These are phyloP conservation scores for Aureobasidium vineae DNA, from an alignment of 2,329 filamentous ascomycete genomes.

Conservation along the genomic window DNA sequence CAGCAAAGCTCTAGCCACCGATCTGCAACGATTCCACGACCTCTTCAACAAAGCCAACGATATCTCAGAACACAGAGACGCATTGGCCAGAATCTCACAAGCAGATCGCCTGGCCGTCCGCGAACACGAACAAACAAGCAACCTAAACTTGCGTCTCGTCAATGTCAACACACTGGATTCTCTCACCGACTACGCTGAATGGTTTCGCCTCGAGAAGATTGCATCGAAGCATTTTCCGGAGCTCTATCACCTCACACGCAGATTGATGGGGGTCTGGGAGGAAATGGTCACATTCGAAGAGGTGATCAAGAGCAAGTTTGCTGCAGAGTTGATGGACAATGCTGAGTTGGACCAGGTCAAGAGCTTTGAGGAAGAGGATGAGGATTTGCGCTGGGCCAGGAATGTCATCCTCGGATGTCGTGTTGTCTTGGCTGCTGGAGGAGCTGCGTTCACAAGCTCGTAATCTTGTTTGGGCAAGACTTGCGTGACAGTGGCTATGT, in stretches of 20 bases:
- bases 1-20: not conserved
- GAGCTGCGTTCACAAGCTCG: too few relatives aligned
- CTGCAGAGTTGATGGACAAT: not conserved
- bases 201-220: not conserved
- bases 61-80: not conserved
- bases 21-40: not conserved
- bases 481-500: too few relatives aligned
- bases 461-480: too few relatives aligned
- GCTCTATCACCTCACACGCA: not conserved
- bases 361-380: not conserved
- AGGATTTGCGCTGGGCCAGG: not conserved
- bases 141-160: not conserved
- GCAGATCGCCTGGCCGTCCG: not conserved
- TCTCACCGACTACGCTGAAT: not conserved
- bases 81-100: not conserved
- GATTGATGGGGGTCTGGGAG: not conserved
- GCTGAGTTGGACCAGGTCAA: not conserved
- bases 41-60: not conserved
- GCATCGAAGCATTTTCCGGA: not conserved
- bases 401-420: not conserved
- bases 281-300: not conserved
- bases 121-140: not conserved
- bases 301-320: not conserved
- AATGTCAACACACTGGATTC: not conserved
- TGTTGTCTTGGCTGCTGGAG: not conserved